A percentile compares a stretch with the other conserved stretches of the same genome.
phyloP scores from a whole-genome alignment of 2,329 filamentous ascomycete species.

The Penicillium sp. region DNA sequence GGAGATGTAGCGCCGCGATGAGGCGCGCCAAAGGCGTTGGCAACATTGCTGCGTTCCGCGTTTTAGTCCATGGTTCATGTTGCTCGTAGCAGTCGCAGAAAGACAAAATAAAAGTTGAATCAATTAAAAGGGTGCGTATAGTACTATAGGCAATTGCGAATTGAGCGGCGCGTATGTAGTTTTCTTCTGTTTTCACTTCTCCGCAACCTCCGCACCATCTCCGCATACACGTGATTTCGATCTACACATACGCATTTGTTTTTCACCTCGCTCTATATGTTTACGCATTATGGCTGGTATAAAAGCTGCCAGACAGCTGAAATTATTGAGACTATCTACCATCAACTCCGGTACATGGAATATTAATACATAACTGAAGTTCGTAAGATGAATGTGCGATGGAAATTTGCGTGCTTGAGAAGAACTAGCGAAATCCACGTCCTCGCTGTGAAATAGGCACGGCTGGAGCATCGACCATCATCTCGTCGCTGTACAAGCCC shows the following conservation, averaged over 20 bases:
- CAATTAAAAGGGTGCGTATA: neutral
- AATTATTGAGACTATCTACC: neutral
- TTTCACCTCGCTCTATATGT: neutral
- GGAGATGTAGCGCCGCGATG: conserved; percentile 29
- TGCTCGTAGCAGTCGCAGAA: neutral
- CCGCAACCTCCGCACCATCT: conserved; percentile 14
- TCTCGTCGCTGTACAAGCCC: conserved; percentile 37
- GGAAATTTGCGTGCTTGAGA: neutral
- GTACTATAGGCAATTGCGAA: neutral
- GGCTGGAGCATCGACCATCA: conserved; percentile 36
- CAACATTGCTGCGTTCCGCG: conserved; percentile 20
- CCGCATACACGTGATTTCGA: conserved; percentile 14
- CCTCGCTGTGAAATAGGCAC: conserved; percentile 5
- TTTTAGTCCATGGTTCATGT: conserved; percentile 28
- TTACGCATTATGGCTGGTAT: no score
- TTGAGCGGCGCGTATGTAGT: no score
- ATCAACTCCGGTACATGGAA: neutral
- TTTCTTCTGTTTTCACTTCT: neutral
- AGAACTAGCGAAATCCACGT: conserved; percentile 8
- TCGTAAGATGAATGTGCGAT: neutral
- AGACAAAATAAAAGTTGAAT: neutral
- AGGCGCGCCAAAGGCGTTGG: conserved; percentile 2
- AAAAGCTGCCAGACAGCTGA: neutral
- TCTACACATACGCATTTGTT: neutral
- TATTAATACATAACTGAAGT: neutral